Base-by-base conservation (phyloP, 257 asterid genomes). In the Rubia yunnanensis region DNA sequence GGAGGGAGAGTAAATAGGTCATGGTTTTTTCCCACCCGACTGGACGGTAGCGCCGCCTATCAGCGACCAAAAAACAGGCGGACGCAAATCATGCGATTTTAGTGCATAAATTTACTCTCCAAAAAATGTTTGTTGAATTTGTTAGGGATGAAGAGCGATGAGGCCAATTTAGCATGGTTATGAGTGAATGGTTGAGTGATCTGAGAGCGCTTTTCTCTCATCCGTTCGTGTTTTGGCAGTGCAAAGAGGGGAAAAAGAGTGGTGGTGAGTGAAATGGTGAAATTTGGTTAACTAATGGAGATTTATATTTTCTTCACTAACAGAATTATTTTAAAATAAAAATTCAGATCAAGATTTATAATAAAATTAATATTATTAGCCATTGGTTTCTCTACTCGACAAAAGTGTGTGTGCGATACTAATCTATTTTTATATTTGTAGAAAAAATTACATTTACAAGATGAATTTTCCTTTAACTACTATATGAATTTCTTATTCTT, bases 191-290 rank as follows among this genome's bases (percentile, higher is more conserved):
- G 35, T 70, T 46, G 68, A 78, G 70, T 73, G 86, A 81, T 77
- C 72, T 63, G 63, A 73, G 88, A 87, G 89, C 73, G 68, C 46
- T 83, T 85, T 66, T 72, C 89, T 85, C 89, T 77, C 70, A 10
- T 74, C 91, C 95, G 66, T 59, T 30, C 44, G 20, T 44, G 17
- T 44, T 44, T 44, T 44, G 8, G 52, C 7, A 44, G 52, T 15
- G 14, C 20, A 44, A 44, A 44, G 52, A 44, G 52, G 52, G 5
- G 5, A 44, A 10, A 44, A 44, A 44, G 52, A 44, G 20, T 44
- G 52, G 52, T 15, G 14, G 7, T 15, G 52, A 44, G 52, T 44
- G 22, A 44, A 44, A 44, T 0, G 5, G 52, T 44, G 52, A 44
- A 44, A 15, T 44, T 44, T 44, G 52, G 0, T 44, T 14, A 15